phyloP scores from a whole-genome alignment of 257 asterid species.

The Apocynum venetum region DNA sequence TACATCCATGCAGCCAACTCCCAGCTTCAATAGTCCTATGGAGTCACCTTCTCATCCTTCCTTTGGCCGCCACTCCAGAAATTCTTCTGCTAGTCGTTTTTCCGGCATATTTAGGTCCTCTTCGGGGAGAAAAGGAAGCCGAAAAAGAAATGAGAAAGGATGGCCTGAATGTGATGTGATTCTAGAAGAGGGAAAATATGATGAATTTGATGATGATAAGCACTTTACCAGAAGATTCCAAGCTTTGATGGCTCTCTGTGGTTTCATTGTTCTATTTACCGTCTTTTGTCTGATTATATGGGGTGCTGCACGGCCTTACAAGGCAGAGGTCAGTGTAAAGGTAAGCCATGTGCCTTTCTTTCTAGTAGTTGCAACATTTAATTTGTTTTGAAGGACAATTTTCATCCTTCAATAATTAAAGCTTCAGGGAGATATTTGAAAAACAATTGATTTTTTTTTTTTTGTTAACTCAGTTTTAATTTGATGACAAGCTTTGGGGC shows the following conservation, averaged over 20 bases:
- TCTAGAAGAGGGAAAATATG: conserved; percentile 79
- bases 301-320: conserved; percentile 86
- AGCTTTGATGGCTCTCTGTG: conserved; percentile 60
- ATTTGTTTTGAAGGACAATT: not conserved
- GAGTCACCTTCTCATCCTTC: conserved; percentile 99
- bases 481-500: not conserved
- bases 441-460: too few species aligned
- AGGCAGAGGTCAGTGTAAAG: conserved; percentile 58
- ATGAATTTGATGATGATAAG: conserved; percentile 65
- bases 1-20: conserved; percentile 82
- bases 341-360: conserved; percentile 30
- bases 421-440: too few species aligned
- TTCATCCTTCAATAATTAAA: not conserved
- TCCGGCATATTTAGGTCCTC: conserved; percentile 94
- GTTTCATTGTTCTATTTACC: conserved; percentile 63
- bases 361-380: not conserved
- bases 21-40: conserved; percentile 78
- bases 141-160: conserved; percentile 85
- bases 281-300: conserved; percentile 87
- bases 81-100: conserved; percentile 83
- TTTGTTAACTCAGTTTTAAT: not conserved
- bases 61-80: conserved; percentile 88
- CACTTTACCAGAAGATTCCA: conserved; percentile 61
- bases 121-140: conserved; percentile 67
- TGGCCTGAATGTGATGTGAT: conserved; percentile 98